These are phyloP conservation scores for Botryosphaeria agaves DNA, from an alignment of 2,329 filamentous ascomycete species.

Conservation along the genomic window DNA sequence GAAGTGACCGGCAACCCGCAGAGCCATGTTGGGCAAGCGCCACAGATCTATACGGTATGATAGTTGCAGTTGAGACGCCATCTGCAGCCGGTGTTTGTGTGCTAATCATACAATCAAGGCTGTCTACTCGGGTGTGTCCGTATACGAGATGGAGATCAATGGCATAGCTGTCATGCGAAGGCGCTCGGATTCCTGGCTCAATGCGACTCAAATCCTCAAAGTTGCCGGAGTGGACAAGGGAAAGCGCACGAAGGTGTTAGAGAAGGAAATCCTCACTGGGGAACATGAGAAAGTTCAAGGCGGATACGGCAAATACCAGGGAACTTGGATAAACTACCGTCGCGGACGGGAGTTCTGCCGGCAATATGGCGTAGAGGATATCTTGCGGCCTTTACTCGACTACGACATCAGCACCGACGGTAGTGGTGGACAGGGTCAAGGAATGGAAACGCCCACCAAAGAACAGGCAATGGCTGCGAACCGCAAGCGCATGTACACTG, in stretches of 20 bases:
- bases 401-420: conserved; percentile 70
- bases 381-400: conserved; percentile 56
- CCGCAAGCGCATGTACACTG: conserved; percentile 80
- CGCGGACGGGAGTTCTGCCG: conserved; percentile 84
- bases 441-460: conserved; percentile 89
- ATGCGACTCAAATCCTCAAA: conserved; percentile 96
- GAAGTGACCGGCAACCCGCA: conserved; percentile 18
- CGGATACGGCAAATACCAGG: conserved; percentile 97
- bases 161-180: conserved; percentile 88
- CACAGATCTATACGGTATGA: conserved; percentile 34
- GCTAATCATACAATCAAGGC: conserved; percentile 31
- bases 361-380: conserved; percentile 57
- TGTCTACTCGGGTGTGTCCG: conserved; percentile 86
- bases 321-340: conserved; percentile 94
- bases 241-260: conserved; percentile 90
- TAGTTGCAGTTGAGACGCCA: conserved; percentile 5
- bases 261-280: conserved; percentile 92
- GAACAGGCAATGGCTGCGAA: conserved; percentile 93
- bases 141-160: conserved; percentile 98
- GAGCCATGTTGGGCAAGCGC: conserved; percentile 23
- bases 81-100: not conserved
- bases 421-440: conserved; percentile 46
- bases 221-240: conserved; percentile 95
- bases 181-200: conserved; percentile 87
- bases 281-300: conserved; percentile 98